These are phyloP conservation scores for Pichia norvegensis DNA, from an alignment of 1,139 yeast species.

Conservation along the genomic window DNA sequence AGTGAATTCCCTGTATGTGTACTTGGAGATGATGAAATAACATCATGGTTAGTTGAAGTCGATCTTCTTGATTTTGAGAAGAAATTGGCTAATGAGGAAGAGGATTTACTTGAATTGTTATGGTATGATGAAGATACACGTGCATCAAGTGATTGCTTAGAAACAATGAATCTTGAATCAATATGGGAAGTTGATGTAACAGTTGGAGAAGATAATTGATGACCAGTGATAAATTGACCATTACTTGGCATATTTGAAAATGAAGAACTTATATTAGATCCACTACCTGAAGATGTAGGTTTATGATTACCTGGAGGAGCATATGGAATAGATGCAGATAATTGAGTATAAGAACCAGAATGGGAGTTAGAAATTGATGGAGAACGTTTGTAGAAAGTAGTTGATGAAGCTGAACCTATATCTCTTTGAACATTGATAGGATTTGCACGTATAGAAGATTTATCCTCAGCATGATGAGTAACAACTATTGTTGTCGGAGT, in stretches of 20 bases:
- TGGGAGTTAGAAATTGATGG: constrained; percentile 7
- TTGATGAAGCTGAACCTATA: background rate
- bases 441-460: background rate
- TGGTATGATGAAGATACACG: constrained; percentile 18
- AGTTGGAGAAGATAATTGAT: constrained; percentile 63
- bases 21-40: constrained; percentile 21
- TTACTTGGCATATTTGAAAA: constrained; percentile 31
- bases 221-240: constrained; percentile 52
- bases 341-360: constrained; percentile 39
- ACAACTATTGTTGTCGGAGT: background rate
- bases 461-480: background rate
- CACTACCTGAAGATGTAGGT: constrained; percentile 10
- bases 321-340: constrained; percentile 55
- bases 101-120: constrained; percentile 27
- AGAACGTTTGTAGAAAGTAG: background rate
- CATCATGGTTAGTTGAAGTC: constrained; percentile 21
- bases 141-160: constrained; percentile 61
- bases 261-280: constrained; percentile 12
- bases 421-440: background rate
- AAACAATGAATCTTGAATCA: constrained; percentile 65
- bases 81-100: constrained; percentile 43
- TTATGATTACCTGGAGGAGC: constrained; percentile 58
- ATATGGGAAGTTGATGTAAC: constrained; percentile 41
- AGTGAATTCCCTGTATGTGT: constrained; percentile 13
- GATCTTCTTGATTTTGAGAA: constrained; percentile 37